These are phyloP conservation scores for Salvia splendens DNA, from an alignment of 257 asterid species.

Conservation along the genomic window DNA sequence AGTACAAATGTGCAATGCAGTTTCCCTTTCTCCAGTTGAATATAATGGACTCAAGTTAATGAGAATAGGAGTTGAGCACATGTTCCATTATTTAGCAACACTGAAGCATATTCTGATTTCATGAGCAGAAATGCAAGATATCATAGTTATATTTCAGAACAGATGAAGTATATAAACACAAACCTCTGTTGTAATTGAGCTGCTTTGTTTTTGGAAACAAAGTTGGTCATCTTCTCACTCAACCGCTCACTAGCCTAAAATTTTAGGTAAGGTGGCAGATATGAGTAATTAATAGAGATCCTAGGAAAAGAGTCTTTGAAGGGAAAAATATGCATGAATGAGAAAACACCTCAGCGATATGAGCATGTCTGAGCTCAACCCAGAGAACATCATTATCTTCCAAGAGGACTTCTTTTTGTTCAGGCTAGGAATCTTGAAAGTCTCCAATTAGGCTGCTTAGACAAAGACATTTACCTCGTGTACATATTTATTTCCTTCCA, in stretches of 20 bases:
- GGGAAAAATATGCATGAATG: slow-evolving; percentile 13
- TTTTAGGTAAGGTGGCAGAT: slow-evolving; percentile 26
- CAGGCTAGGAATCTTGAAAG: slow-evolving; percentile 69
- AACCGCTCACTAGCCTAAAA: slow-evolving; percentile 88
- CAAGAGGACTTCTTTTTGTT: slow-evolving; percentile 78
- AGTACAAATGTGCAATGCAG: slow-evolving; percentile 6
- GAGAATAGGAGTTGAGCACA: not conserved
- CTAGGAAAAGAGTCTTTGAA: slow-evolving; percentile 14
- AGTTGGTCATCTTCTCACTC: slow-evolving; percentile 80
- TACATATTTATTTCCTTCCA: slow-evolving; percentile 84
- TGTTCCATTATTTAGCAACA: not conserved
- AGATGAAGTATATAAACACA: slow-evolving; percentile 23
- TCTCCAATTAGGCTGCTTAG: slow-evolving; percentile 25
- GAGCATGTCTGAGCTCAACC: slow-evolving; percentile 92
- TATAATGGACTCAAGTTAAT: not conserved
- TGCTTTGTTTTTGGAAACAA: slow-evolving; percentile 91
- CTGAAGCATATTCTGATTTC: slow-evolving; percentile 1
- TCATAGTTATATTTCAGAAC: slow-evolving; percentile 3
- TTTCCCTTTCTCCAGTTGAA: not conserved
- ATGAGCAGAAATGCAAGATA: not conserved
- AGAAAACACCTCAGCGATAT: slow-evolving; percentile 83
- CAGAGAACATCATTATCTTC: slow-evolving; percentile 94
- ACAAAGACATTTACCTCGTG: slow-evolving; percentile 66
- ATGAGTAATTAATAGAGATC: slow-evolving; percentile 1
- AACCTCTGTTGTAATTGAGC: slow-evolving; percentile 96